A percentile compares a stretch with the other conserved stretches of the same genome.
These are phyloP conservation scores for Syzygium grande DNA, from an alignment of 345 rosid genomes.

Conservation along the genomic window DNA sequence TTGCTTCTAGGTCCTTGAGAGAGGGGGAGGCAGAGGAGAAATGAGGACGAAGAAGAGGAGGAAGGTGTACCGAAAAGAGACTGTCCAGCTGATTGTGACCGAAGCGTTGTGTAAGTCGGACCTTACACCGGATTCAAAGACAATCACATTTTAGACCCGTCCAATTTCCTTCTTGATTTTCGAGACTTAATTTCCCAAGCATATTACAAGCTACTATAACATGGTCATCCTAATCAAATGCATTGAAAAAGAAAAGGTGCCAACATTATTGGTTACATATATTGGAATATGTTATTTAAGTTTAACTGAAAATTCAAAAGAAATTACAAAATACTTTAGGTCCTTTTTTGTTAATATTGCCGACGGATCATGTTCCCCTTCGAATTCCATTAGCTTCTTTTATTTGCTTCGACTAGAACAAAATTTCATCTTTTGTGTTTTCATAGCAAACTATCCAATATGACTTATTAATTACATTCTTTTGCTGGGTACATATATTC, in stretches of 20 bases:
- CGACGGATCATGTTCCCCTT: background rate
- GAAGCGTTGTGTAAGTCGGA: too few relatives aligned
- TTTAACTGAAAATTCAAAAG: background rate
- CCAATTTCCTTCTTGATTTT: background rate
- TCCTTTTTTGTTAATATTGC: background rate
- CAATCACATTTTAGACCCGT: background rate
- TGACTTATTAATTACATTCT: background rate
- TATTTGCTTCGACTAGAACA: background rate
- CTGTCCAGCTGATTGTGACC: too few relatives aligned
- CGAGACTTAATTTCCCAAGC: background rate
- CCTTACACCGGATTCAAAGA: too few relatives aligned
- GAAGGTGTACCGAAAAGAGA: too few relatives aligned
- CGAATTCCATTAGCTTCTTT: background rate
- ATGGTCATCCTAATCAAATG: background rate
- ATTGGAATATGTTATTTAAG: background rate
- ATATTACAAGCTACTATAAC: background rate
- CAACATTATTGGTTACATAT: background rate
- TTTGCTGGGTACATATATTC: background rate
- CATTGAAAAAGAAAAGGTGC: background rate
- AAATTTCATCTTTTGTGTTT: background rate
- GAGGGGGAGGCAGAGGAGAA: too few relatives aligned
- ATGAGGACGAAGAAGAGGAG: too few relatives aligned
- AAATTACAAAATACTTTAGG: background rate
- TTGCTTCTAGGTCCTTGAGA: too few relatives aligned
- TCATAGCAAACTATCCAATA: background rate